A percentile compares a stretch with the other conserved stretches of the same genome.
Evolutionary conservation across 495 filamentous ascomycete genomes (phyloP).

Genomic region (Penicillium salamii): DNA sequence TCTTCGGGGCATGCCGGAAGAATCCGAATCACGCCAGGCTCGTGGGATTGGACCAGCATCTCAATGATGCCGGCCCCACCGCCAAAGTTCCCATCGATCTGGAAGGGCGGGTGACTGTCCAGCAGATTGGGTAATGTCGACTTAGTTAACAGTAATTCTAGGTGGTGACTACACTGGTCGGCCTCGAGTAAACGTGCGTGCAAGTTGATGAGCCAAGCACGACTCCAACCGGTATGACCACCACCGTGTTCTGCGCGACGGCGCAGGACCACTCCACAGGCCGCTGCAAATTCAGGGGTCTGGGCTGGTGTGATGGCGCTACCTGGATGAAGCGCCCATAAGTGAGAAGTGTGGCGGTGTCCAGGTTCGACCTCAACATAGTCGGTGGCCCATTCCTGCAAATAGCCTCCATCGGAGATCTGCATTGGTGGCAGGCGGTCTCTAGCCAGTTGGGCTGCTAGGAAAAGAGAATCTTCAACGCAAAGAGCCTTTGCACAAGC

Average conservation of each 20-base stretch:
- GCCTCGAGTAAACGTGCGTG: constrained; percentile 28
- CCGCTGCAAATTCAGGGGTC: constrained; percentile 27
- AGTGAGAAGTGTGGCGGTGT: constrained; percentile 49
- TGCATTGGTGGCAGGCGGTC: constrained; percentile 29
- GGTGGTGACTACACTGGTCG: constrained; percentile 33
- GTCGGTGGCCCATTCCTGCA: constrained; percentile 49
- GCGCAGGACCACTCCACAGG: constrained; percentile 36
- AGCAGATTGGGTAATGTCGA: constrained; percentile 42
- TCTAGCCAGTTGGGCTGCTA: constrained; percentile 7
- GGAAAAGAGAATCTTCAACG: constrained; percentile 20
- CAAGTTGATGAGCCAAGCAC: constrained; percentile 47
- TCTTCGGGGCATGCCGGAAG: constrained; percentile 41
- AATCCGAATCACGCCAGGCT: constrained; percentile 38
- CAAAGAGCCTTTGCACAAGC: constrained; percentile 20
- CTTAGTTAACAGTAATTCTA: constrained; percentile 34
- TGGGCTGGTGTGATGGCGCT: constrained; percentile 21
- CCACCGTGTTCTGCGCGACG: constrained; percentile 40
- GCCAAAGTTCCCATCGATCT: constrained; percentile 57
- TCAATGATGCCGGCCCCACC: constrained; percentile 46
- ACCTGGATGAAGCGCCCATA: constrained; percentile 42
- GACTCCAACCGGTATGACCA: constrained; percentile 49
- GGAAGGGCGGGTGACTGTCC: constrained; percentile 44
- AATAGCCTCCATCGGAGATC: constrained; percentile 39
- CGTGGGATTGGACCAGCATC: constrained; percentile 51
- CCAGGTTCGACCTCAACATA: constrained; percentile 45